Evolutionary conservation across 2,329 filamentous ascomycete genomes (phyloP).

Genomic region (Apiospora kogelbergensis): DNA sequence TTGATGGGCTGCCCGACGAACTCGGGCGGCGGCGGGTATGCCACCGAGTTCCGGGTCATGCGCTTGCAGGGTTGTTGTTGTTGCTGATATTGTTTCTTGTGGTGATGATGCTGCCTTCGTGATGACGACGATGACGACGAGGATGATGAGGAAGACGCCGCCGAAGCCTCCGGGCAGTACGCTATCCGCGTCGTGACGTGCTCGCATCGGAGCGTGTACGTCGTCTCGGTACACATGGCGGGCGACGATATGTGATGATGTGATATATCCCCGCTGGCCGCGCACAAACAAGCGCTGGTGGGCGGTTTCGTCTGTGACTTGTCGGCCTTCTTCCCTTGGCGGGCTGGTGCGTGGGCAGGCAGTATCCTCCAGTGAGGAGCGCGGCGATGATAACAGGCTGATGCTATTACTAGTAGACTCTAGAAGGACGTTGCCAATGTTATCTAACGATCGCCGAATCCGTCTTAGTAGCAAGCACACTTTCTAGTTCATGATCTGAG

Average conservation of each 20-base stretch:
- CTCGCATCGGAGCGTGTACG: slow-evolving; percentile 51
- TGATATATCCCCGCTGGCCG: background rate
- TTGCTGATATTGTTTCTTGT: too few relatives aligned
- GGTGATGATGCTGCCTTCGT: slow-evolving; percentile 22
- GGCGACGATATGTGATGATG: background rate
- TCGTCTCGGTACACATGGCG: slow-evolving; percentile 50
- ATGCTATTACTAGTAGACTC: background rate
- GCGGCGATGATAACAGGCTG: background rate
- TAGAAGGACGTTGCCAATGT: background rate
- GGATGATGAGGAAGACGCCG: slow-evolving; percentile 20
- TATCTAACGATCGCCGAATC: background rate
- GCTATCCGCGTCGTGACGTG: slow-evolving; percentile 46
- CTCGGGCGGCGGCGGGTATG: slow-evolving; percentile 48
- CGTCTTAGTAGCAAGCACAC: background rate
- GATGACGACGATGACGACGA: slow-evolving; percentile 19
- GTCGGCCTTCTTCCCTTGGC: background rate
- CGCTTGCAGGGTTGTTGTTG: slow-evolving; percentile 47
- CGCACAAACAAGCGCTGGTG: background rate
- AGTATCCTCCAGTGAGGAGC: background rate
- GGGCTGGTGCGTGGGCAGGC: background rate
- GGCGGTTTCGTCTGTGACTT: background rate
- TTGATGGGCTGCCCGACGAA: slow-evolving; percentile 36
- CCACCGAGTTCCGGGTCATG: slow-evolving; percentile 42
- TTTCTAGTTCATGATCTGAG: background rate
- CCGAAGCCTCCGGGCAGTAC: slow-evolving; percentile 44